phyloP scores from a whole-genome alignment of 441 rosid species.

The Viola pubescens region DNA sequence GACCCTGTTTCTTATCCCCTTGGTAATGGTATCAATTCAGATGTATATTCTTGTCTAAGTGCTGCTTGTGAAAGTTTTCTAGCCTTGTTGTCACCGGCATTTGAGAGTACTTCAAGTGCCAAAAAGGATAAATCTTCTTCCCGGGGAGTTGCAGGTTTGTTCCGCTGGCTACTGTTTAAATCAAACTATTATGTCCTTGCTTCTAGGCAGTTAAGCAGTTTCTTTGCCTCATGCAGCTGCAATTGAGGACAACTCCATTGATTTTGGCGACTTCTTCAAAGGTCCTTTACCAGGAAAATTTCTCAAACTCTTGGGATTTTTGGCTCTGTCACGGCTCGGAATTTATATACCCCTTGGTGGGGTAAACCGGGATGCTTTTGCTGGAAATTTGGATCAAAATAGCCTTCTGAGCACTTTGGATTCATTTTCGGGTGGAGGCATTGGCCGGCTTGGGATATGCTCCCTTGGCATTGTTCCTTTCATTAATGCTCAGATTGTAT shows the following conservation, averaged over 20 bases:
- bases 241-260: slow-evolving; percentile 97
- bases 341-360: slow-evolving; percentile 93
- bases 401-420: slow-evolving; percentile 87
- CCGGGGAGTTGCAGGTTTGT: slow-evolving; percentile 80
- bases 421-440: slow-evolving; percentile 96
- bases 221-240: slow-evolving; percentile 60
- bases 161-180: slow-evolving; percentile 17
- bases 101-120: slow-evolving; percentile 52
- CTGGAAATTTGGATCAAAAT: slow-evolving; percentile 88
- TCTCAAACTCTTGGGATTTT: slow-evolving; percentile 69
- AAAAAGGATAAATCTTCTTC: slow-evolving; percentile 57
- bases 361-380: slow-evolving; percentile 83
- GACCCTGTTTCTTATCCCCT: slow-evolving; percentile 69
- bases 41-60: slow-evolving; percentile 35
- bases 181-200: slow-evolving; percentile 7
- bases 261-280: slow-evolving; percentile 90
- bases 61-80: slow-evolving; percentile 51
- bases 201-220: slow-evolving; percentile 20
- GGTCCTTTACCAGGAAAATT: slow-evolving; percentile 93
- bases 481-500: slow-evolving; percentile 91
- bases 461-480: slow-evolving; percentile 98
- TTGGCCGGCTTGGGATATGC: slow-evolving; percentile 93
- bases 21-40: slow-evolving; percentile 77
- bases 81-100: slow-evolving; percentile 44
- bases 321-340: slow-evolving; percentile 91